A percentile compares a stretch with the other conserved stretches of the same genome.
phyloP scores from a whole-genome alignment of 306 rosid species.

The Lablab purpureus region DNA sequence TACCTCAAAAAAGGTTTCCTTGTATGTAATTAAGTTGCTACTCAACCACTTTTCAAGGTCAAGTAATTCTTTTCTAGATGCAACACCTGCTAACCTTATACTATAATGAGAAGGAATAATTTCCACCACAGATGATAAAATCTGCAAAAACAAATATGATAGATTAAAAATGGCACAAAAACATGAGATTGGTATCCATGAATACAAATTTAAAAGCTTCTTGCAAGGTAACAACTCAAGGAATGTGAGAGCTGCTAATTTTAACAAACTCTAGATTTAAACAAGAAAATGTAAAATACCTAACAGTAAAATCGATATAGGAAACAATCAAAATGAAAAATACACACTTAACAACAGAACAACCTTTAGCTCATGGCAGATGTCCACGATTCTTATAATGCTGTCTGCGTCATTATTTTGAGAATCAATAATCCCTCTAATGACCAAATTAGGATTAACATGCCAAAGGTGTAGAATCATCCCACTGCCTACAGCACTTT shows the following conservation, averaged over 20 bases:
- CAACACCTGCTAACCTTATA: slow-evolving; percentile 88
- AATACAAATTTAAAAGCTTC: neutral
- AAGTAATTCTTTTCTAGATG: slow-evolving; percentile 78
- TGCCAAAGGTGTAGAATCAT: slow-evolving; percentile 88
- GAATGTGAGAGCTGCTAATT: slow-evolving; percentile 24
- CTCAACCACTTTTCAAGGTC: slow-evolving; percentile 95
- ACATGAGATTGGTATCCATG: slow-evolving; percentile 15
- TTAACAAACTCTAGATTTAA: slow-evolving; percentile 4
- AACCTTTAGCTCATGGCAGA: slow-evolving; percentile 91
- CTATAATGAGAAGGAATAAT: slow-evolving; percentile 74
- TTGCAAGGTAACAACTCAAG: slow-evolving; percentile 9
- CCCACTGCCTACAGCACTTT: slow-evolving; percentile 64
- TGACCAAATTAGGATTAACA: slow-evolving; percentile 70
- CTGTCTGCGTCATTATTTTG: slow-evolving; percentile 70
- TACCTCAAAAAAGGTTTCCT: slow-evolving; percentile 90
- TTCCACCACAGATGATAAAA: slow-evolving; percentile 72
- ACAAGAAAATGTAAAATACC: neutral
- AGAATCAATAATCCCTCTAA: slow-evolving; percentile 81
- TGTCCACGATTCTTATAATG: slow-evolving; percentile 69
- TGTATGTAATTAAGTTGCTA: slow-evolving; percentile 65
- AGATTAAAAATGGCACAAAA: slow-evolving; percentile 33
- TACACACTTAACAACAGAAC: slow-evolving; percentile 39
- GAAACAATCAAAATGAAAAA: slow-evolving; percentile 32
- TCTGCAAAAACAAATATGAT: slow-evolving; percentile 60
- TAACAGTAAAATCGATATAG: neutral